Evolutionary conservation across 352 stramenopile species (phyloP).

Genomic region (Phytophthora hybrid): DNA sequence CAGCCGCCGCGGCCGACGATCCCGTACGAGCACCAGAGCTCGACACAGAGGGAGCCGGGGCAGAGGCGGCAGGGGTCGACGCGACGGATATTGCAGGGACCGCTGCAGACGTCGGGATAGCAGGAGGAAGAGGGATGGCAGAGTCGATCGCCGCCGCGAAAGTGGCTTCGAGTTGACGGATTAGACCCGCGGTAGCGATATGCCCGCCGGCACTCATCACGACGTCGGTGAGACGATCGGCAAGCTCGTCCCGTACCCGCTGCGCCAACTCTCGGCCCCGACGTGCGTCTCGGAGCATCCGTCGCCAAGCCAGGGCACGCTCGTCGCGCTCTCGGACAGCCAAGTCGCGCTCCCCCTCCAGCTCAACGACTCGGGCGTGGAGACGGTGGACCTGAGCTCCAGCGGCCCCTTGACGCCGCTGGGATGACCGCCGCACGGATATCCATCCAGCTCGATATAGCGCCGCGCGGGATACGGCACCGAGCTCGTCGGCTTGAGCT

Average conservation of each 20-base stretch:
- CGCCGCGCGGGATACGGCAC: too few relatives aligned
- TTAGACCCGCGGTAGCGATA: background rate
- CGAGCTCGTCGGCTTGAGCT: too few relatives aligned
- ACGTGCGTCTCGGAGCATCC: background rate
- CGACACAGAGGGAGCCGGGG: background rate
- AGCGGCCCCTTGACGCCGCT: too few relatives aligned
- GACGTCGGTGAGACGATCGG: background rate
- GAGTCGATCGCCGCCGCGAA: background rate
- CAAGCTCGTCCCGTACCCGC: background rate
- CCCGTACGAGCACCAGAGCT: background rate
- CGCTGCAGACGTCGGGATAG: background rate
- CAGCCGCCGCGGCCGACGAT: too few relatives aligned
- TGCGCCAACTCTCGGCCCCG: background rate
- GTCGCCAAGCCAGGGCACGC: too few relatives aligned
- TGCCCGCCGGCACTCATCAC: background rate
- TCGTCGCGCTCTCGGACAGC: too few relatives aligned
- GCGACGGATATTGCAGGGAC: too few relatives aligned
- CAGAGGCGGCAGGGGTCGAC: background rate
- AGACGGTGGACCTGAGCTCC: too few relatives aligned
- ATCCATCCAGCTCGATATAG: too few relatives aligned
- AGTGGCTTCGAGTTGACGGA: background rate
- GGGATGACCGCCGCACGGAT: too few relatives aligned
- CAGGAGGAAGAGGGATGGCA: background rate
- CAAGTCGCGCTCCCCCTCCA: too few relatives aligned
- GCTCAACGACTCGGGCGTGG: too few relatives aligned